Conservation (phyloP, 176 grass and related monocot species). For the Chloris gayana region DNA sequence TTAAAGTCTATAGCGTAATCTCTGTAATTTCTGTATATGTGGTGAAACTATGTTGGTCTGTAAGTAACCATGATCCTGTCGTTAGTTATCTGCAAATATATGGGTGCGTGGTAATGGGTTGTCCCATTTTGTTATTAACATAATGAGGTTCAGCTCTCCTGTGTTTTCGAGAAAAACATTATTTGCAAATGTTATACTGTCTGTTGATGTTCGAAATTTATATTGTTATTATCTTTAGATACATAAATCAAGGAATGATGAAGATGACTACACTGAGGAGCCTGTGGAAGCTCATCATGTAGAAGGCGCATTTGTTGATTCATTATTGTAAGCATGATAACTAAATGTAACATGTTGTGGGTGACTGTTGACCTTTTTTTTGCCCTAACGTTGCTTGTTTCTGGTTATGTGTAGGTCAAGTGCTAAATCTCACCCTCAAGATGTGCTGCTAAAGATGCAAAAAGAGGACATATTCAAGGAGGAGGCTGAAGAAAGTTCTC, state of each 20-base stretch:
- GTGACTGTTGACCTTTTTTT: constrained; percentile 14
- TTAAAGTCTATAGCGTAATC: constrained; percentile 15
- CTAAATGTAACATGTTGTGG: constrained; percentile 30
- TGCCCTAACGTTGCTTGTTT: constrained; percentile 17
- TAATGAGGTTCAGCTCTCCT: no score
- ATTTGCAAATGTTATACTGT: constrained; percentile 27
- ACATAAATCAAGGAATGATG: constrained; percentile 60
- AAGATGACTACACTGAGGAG: constrained; percentile 76
- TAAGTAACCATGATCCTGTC: constrained; percentile 1
- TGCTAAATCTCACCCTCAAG: constrained; percentile 94
- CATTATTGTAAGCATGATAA: constrained; percentile 66
- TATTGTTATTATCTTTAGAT: constrained; percentile 57
- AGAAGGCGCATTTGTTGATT: constrained; percentile 93
- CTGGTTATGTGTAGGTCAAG: constrained; percentile 62
- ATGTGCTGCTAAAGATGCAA: constrained; percentile 76
- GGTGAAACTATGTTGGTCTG: neutral
- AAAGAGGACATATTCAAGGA: constrained; percentile 70
- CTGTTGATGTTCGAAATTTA: constrained; percentile 31
- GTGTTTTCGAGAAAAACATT: neutral
- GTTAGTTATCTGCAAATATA: constrained; percentile 17
- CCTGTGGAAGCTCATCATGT: constrained; percentile 74
- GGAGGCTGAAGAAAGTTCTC: constrained; percentile 77
- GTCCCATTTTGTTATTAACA: no score
- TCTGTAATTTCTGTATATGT: neutral
- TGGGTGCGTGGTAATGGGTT: no score